Evolutionary conservation across 768 basidiomycete species (phyloP), one percentile per base, ranked within the genome.

Genomic region (Kwoniella dejecticola): DNA sequence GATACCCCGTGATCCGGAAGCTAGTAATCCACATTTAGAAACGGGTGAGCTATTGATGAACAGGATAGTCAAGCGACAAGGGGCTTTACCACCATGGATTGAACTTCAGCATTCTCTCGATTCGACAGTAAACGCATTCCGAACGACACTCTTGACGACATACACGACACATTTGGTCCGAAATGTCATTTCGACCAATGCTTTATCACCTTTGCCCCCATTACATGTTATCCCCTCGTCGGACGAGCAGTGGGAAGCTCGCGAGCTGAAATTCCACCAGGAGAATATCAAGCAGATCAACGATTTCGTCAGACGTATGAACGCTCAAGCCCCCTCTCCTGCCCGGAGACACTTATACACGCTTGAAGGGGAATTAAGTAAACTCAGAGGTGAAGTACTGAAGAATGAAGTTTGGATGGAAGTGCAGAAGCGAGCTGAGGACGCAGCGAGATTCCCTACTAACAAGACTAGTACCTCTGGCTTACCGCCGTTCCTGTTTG

Each of bases 61-160:
- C 67, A 85, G 90, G 12, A 90, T 91, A 60, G 84, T 92, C 6
- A 87, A 89, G 71, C 82, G 85, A 50, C 88, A 90, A 65, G 89
- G 88, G n/a, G 88, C 88, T 5, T 84, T 85, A 3, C 91, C 90
- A 29, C 88, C 89, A 3, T 93, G 91, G 90, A 86, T 92, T 1
- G 90, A 92, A 78, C 70, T 90, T 31, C 90, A 91, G 77, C 81
- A 82, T 57, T 88, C 87, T 86, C 83, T 92, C 21, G 90, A 92
- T 38, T 75, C 79, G 0, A 82, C 88, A 0, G 77, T 88, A 1
- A 71, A 71, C 4, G 80, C 84, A 2, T 91, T 91, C 78, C 85
- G 90, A 13, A 80, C 83, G 40, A 82, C 86, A 8, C 79, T 91
- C 11, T 82, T 82, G 15, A 82, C 85, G 52, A 85, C 87, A 1